Base-by-base conservation (phyloP, 108 stramenopile genomes). In the Nannochloropsis oceanica region DNA sequence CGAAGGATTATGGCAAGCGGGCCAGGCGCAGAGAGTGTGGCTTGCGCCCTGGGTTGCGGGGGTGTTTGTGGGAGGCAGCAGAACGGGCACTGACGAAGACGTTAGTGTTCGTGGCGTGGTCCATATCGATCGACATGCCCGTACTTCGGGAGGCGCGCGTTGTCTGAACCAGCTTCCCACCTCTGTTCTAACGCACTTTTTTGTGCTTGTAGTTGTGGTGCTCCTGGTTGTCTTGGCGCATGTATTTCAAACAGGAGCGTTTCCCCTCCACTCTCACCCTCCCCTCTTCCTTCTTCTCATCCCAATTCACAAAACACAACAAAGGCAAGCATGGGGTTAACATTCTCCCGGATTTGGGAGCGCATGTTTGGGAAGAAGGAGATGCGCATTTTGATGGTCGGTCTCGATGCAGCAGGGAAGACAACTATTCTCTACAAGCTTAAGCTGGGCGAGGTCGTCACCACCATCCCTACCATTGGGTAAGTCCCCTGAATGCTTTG, bases 391-490 rank as follows among this genome's bases (percentile, higher is more conserved):
- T 93, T 99, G 81, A 99, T 99, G 99, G 99, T 99, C 44, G 99
- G 99, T 92, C 96, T 99, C 85, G 99, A 99, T 93, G 99, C 97
- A 44, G 97, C 97, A 79, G 99, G 99, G 90, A 99, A 99, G 93
- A 99, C 99, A 81, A 99, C 99, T 89, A 97, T 97, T 91, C 96
- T 99, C 84, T 99, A 99, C 95, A 98, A 99, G 92, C 95, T 99
- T 91, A 98, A 98, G 94, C 95, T 99, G 24, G 97, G 91, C 22
- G 92, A 93, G 94, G 98, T 98, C 86, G 97, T 98, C 81, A 98
- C 96, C 85, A 99, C 98, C 85, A 99, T 99, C 89, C 98, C 98
- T 83, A 98, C 98, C 84, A 98, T 98, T 88, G 97, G 95, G 46
- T 50, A 50, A 13, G 46, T 50, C 13, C 13, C 46, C 0, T 89